Evolutionary conservation across 148 eudicot species (phyloP), one percentile per base, ranked within the genome.

Genomic region (Fallopia convolvulus): DNA sequence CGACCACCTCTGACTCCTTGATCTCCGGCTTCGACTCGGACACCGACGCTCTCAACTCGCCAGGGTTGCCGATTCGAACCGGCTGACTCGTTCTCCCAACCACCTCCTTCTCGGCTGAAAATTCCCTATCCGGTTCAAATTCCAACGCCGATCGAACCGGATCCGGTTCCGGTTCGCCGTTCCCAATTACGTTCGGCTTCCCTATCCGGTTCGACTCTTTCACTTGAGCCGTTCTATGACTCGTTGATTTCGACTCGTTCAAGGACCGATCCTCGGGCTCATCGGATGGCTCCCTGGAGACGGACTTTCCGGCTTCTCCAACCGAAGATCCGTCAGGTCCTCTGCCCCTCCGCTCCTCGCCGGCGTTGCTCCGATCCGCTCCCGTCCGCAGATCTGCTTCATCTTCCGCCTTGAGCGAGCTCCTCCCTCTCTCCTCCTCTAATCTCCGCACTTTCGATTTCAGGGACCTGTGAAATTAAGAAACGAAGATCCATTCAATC

Each of bases 361-460:
- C 23, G 60, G 53, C 40, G 68, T 8, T 39, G 76, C 80, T 74
- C 56, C 30, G 42, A 77, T 75, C 73, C 7, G 13, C 48, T 18
- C 15, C 76, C 36, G 42, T 56, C 41, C 74, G 44, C 75, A 44
- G 80, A 82, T 82, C 87, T 77, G 82, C 75, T 55, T 74, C 76
- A 12, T 61, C 77, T 46, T 48, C 74, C 14, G 32, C 79, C 32
- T 55, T 82, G 80, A 73, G 75, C 23, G 21, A 30, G 21, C 70
- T 74, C 74, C 68, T 70, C 26, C 86, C 92, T 74, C 82, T 77
- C 81, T 90, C 95, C 66, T 89, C 89, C 74, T 83, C 79, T 80
- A 91, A 82, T 79, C 75, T 89, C 83, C 89, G 89, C 83, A 91
- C 95, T 82, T 91, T 87, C 76, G 60, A 83, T 77, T 89, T 85